Evolutionary conservation across 805 yeast genomes (phyloP).

Genomic region (Pachysolen tannophilus): DNA sequence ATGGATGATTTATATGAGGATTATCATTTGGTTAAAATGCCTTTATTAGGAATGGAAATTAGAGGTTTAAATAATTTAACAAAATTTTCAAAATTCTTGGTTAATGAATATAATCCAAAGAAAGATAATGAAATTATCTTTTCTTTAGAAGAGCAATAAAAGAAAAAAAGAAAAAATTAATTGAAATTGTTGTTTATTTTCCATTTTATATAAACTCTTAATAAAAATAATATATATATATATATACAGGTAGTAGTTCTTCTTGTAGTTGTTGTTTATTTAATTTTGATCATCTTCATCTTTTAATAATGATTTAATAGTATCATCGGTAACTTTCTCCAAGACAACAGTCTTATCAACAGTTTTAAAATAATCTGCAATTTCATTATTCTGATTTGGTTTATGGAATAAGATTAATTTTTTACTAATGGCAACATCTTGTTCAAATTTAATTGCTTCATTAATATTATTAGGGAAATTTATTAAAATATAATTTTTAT

Average conservation of each 20-base stretch:
- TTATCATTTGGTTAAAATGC: constrained; percentile 93
- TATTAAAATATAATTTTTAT: constrained; percentile 40
- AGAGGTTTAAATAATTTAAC: constrained; percentile 85
- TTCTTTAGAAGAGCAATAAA: constrained; percentile 40
- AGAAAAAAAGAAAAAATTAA: neutral
- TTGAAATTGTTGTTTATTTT: no score
- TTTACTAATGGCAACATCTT: constrained; percentile 46
- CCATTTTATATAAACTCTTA: no score
- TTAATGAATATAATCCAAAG: constrained; percentile 69
- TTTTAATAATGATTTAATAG: no score
- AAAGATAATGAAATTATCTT: constrained; percentile 45
- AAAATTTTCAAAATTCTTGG: constrained; percentile 73
- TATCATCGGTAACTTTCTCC: constrained; percentile 1
- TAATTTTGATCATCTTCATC: no score
- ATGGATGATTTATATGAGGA: constrained; percentile 96
- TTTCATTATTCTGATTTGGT: constrained; percentile 28
- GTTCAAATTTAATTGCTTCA: constrained; percentile 69
- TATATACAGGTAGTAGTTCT: no score
- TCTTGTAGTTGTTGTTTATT: no score
- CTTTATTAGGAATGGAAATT: constrained; percentile 89
- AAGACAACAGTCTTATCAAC: constrained; percentile 41
- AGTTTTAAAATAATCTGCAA: constrained; percentile 57
- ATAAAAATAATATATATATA: no score
- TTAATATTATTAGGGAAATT: constrained; percentile 56
- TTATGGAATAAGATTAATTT: constrained; percentile 29